Base-by-base conservation (phyloP, 768 basidiomycete genomes). In the Chalciporus pseudorubinellus region DNA sequence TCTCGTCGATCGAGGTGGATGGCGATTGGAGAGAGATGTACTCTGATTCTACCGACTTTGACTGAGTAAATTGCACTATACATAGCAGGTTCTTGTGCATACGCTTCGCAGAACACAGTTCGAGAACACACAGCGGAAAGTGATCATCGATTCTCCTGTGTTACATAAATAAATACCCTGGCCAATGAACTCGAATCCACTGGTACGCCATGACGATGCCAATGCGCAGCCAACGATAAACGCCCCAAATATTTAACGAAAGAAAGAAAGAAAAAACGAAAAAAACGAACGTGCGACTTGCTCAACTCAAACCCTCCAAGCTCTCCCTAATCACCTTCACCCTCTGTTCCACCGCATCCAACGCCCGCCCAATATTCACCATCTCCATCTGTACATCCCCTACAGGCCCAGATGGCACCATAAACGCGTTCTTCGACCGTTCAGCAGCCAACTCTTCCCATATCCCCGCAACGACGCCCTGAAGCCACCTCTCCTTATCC, bases 401-500 rank as follows among this genome's bases (percentile, higher is more conserved):
- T 16, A 61, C 52, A 14, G 59, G 64, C 26, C 47, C 51, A 39
- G 56, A 44, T 34, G 39, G 51, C 56, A 61, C 48, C 26, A 66
- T 59, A 14, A 54, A 55, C 22, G 54, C 49, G 16, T 49, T 58
- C 48, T 56, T 49, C 51, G 51, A 59, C 60, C 78, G 80, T 31
- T 74, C 77, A 42, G 68, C 72, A 18, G 76, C 73, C 59, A 89
- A 60, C 71, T 89, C 87, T 36, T 87, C 86, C 81, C 84, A 83
- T 44, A 90, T 68, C n/a, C 81, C 78, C 26, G 79, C 79, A 43
- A 89, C 80, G 46, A 90, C 79, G 4, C 81, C 81, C 62, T 87
- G 83, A 52, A 89, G 80, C 83, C 82, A 86, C 73, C 78, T 78
- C 68, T 89, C 87, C 70, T 81, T 76, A 64, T 89, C 89, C 66